Percentiles rank a stretch among this genome's conserved stretches.
Conservation (phyloP, 331 rosid species). For the Rosa hybrid region DNA sequence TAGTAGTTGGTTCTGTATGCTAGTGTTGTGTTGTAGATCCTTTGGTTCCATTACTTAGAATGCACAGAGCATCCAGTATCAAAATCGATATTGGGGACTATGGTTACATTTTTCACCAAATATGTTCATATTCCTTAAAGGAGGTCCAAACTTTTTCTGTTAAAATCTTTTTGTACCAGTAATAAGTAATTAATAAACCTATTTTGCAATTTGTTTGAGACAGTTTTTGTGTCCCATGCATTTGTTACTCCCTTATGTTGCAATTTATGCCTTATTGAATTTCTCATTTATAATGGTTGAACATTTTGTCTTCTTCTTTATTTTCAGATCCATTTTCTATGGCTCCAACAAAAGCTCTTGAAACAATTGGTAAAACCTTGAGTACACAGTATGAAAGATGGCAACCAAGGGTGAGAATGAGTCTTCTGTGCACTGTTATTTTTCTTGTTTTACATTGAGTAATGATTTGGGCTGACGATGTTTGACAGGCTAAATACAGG, state of each 20-base stretch:
- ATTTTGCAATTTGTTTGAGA: not conserved
- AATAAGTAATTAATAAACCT: not conserved
- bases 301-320: conserved; percentile 11
- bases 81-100: not conserved
- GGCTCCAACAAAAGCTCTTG: conserved; percentile 95
- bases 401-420: conserved; percentile 85
- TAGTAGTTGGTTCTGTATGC: not conserved
- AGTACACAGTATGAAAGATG: conserved; percentile 93
- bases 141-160: not conserved
- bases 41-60: not conserved
- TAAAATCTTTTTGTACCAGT: not conserved
- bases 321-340: conserved; percentile 89
- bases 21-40: not conserved
- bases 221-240: not conserved
- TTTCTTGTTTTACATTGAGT: conserved; percentile 27
- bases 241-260: not conserved
- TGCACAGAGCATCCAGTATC: not conserved
- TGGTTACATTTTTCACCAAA: not conserved
- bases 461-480: conserved; percentile 32
- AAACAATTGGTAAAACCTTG: conserved; percentile 84
- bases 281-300: not conserved
- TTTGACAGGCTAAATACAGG: conserved; percentile 82
- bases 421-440: conserved; percentile 14
- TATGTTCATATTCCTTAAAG: not conserved
- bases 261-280: not conserved